Conservation (phyloP, 176 grass and related monocot genomes). For the Juncus inflexus region DNA sequence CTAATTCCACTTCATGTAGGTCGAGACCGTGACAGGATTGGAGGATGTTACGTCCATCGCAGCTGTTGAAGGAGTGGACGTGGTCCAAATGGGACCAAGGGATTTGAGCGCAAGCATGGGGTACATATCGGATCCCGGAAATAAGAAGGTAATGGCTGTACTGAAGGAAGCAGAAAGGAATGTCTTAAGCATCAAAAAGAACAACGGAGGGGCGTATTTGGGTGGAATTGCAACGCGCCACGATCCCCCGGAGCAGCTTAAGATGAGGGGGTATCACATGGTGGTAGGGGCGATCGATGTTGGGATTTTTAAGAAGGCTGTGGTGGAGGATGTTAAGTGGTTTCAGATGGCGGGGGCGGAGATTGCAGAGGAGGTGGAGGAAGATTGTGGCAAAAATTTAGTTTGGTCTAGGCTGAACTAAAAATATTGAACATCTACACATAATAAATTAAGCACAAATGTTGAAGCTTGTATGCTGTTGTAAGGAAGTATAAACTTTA, state of each 20-base stretch:
- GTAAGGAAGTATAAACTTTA: no score
- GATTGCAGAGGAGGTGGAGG: slow-evolving; percentile 57
- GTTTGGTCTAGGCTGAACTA: background rate
- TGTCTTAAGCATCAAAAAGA: slow-evolving; percentile 45
- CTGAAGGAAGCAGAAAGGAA: slow-evolving; percentile 61
- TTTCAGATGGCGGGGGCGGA: slow-evolving; percentile 48
- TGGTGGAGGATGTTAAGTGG: slow-evolving; percentile 50
- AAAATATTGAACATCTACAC: no score
- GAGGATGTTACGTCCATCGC: slow-evolving; percentile 61
- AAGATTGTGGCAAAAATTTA: slow-evolving; percentile 14
- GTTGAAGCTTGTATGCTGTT: no score
- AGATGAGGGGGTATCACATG: slow-evolving; percentile 75
- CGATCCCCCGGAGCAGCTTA: slow-evolving; percentile 66
- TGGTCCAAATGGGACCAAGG: slow-evolving; percentile 68
- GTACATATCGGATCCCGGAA: slow-evolving; percentile 70
- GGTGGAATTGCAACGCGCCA: slow-evolving; percentile 67
- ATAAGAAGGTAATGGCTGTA: slow-evolving; percentile 55
- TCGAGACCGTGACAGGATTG: slow-evolving; percentile 42
- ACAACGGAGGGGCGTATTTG: slow-evolving; percentile 40
- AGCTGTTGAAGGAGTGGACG: slow-evolving; percentile 62
- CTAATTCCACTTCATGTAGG: no score
- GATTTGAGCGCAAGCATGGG: slow-evolving; percentile 83
- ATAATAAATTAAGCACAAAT: no score
- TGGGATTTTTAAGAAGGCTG: slow-evolving; percentile 47
- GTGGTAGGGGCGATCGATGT: slow-evolving; percentile 58